Percentiles rank a stretch among this genome's conserved stretches.
These are phyloP conservation scores for Yarrowia osloensis DNA, from an alignment of 805 yeast genomes.

Conservation along the genomic window DNA sequence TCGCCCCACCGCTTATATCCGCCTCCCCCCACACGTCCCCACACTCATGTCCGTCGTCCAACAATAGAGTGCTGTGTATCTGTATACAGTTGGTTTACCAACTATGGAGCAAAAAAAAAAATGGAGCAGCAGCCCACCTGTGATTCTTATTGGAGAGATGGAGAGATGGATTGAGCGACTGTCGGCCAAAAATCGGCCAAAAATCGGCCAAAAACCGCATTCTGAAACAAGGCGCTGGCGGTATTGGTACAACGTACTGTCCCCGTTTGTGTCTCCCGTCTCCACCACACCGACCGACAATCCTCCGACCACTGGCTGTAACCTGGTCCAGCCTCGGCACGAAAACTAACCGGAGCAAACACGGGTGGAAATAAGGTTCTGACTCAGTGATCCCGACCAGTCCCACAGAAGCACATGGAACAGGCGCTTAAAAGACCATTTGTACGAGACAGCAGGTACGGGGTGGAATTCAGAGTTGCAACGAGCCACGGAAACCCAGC, in stretches of 20 bases:
- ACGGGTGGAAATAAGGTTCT: conserved; percentile 6
- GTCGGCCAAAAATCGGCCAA: too few species aligned
- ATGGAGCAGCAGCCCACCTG: conserved; percentile 13
- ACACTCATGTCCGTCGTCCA: conserved; percentile 1
- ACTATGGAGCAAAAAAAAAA: not conserved
- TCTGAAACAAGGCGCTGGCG: too few species aligned
- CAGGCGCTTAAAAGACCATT: not conserved
- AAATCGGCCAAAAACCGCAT: too few species aligned
- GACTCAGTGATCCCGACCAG: conserved; percentile 29
- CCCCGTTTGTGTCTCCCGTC: too few species aligned
- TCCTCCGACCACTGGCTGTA: not conserved
- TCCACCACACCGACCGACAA: not conserved
- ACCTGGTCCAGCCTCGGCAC: conserved; percentile 22
- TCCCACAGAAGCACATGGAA: conserved; percentile 2
- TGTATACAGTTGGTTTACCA: conserved; percentile 1
- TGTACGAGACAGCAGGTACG: not conserved
- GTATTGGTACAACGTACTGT: too few species aligned
- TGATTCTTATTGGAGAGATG: conserved; percentile 4
- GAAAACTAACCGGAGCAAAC: conserved; percentile 28
- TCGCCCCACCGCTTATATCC: not conserved
- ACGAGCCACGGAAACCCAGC: not conserved
- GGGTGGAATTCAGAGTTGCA: not conserved
- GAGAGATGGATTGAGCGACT: too few species aligned
- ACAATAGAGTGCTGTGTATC: conserved; percentile 4
- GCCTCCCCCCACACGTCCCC: conserved; percentile 12